phyloP scores from a whole-genome alignment of 1,284 basidiomycete genomes.

The Phellopilus nigrolimitatus region DNA sequence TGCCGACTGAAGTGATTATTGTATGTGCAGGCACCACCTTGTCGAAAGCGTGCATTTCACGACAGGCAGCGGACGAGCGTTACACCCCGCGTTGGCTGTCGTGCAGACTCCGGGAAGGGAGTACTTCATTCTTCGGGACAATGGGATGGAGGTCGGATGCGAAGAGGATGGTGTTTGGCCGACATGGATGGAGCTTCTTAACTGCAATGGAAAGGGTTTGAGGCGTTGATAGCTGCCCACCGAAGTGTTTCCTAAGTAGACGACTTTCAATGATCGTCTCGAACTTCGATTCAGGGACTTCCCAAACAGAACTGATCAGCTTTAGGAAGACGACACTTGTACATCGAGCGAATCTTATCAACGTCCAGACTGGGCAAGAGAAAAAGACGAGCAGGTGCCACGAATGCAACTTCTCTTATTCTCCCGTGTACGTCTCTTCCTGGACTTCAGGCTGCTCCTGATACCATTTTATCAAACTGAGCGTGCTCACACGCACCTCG shows the following conservation, averaged over 20 bases:
- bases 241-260: no score
- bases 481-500: not conserved
- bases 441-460: no score
- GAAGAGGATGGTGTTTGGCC: slow-evolving; percentile 64
- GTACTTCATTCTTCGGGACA: slow-evolving; percentile 63
- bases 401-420: no score
- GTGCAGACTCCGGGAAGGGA: slow-evolving; percentile 63
- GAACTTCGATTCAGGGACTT: no score
- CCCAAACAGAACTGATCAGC: no score
- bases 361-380: no score
- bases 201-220: slow-evolving; percentile 41
- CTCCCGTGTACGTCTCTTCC: no score
- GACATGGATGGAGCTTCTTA: slow-evolving; percentile 58
- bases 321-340: no score
- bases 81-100: slow-evolving; percentile 61
- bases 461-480: no score
- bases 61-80: slow-evolving; percentile 31
- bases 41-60: slow-evolving; percentile 70
- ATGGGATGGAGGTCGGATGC: slow-evolving; percentile 69
- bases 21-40: slow-evolving; percentile 66
- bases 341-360: no score
- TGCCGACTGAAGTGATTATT: slow-evolving; percentile 1
- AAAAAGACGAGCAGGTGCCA: no score
- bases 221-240: slow-evolving; percentile 18
- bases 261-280: no score